These are phyloP conservation scores for Ramularia endophylla DNA, from an alignment of 2,329 filamentous ascomycete genomes.

Conservation along the genomic window DNA sequence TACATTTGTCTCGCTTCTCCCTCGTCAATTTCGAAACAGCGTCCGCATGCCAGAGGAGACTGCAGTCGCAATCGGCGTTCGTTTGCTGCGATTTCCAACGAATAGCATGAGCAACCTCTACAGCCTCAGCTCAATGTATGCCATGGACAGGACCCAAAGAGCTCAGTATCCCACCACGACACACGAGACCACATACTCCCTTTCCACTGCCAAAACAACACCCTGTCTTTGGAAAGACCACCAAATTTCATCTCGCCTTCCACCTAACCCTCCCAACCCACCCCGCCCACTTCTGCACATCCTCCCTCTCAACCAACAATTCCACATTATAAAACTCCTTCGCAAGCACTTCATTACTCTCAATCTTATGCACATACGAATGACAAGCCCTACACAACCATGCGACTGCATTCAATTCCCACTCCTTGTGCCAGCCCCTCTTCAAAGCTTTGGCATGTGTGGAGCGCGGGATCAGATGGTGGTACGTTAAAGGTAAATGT, in stretches of 20 bases:
- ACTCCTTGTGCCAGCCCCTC: conserved; percentile 71
- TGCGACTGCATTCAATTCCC: conserved; percentile 71
- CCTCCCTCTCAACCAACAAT: conserved; percentile 60
- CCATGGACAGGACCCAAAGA: no score
- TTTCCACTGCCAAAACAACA: no score
- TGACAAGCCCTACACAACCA: conserved; percentile 85
- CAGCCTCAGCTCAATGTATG: no score
- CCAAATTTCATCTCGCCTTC: conserved; percentile 51
- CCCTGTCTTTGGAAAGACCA: no score
- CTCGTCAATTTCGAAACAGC: no score
- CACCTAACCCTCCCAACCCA: conserved; percentile 72
- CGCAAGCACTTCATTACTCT: conserved; percentile 71
- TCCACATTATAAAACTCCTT: conserved; percentile 68
- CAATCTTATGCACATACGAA: conserved; percentile 71
- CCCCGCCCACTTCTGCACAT: conserved; percentile 62
- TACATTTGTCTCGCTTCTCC: no score
- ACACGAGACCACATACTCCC: no score
- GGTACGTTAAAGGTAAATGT: conserved; percentile 73
- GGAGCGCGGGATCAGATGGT: conserved; percentile 75
- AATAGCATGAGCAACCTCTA: no score
- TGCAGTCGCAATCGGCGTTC: no score
- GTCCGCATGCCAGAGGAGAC: no score
- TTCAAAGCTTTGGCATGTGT: conserved; percentile 72
- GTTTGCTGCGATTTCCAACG: no score
- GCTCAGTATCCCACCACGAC: no score